Percentiles rank a stretch among this genome's conserved stretches.
Conservation (phyloP, 2,329 filamentous ascomycete species). For the Grosmannia clavigera region DNA sequence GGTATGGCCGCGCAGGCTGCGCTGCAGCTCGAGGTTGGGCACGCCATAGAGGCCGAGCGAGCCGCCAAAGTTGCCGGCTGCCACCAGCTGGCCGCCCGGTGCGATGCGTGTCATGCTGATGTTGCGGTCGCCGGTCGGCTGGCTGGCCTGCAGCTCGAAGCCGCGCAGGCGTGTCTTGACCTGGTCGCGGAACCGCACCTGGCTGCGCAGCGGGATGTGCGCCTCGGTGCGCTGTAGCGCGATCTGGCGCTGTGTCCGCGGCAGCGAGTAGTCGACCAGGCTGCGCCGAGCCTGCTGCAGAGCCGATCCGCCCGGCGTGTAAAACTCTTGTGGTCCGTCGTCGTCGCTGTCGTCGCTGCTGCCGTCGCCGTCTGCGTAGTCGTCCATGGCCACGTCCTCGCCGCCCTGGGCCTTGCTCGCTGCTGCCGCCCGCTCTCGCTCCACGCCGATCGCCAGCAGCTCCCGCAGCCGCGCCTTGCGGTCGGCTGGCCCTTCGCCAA, state of each 20-base stretch:
- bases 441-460: constrained; percentile 38
- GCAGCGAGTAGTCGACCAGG: constrained; percentile 75
- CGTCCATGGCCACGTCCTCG: constrained; percentile 23
- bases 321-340: constrained; percentile 87
- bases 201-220: constrained; percentile 71
- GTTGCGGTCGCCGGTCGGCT: constrained; percentile 81
- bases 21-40: constrained; percentile 67
- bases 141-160: constrained; percentile 87
- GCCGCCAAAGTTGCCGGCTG: constrained; percentile 87
- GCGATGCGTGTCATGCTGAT: constrained; percentile 87
- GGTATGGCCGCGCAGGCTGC: constrained; percentile 68
- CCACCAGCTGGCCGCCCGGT: constrained; percentile 70
- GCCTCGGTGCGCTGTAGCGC: constrained; percentile 70
- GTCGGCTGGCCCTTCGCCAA: constrained; percentile 80
- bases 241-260: constrained; percentile 64
- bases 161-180: constrained; percentile 71
- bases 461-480: constrained; percentile 77
- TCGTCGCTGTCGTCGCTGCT: constrained; percentile 43
- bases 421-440: constrained; percentile 1
- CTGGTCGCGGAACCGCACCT: constrained; percentile 83
- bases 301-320: constrained; percentile 66
- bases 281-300: constrained; percentile 64
- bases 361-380: constrained; percentile 27
- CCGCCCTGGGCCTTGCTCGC: not conserved
- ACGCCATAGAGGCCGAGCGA: constrained; percentile 77